Evolutionary conservation across 1,284 basidiomycete genomes (phyloP).

Genomic region (Boletus subluridellus): DNA sequence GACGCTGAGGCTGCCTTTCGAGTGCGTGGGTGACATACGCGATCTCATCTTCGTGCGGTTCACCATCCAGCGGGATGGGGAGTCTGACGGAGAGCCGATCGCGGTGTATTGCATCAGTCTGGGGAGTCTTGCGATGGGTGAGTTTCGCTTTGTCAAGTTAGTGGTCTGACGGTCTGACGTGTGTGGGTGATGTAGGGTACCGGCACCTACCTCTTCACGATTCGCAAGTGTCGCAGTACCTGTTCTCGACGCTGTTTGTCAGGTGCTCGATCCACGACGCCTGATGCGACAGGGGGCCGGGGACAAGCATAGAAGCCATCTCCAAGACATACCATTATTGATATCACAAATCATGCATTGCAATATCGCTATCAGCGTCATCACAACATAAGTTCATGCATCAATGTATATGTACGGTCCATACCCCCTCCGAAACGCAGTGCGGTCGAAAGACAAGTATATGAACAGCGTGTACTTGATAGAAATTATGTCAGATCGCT

Average conservation of each 20-base stretch:
- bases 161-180: conserved; percentile 1
- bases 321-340: neutral
- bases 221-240: conserved; percentile 72
- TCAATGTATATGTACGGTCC: neutral
- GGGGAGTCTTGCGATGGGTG: conserved; percentile 68
- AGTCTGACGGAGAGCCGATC: conserved; percentile 60
- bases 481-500: neutral
- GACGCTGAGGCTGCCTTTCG: conserved; percentile 64
- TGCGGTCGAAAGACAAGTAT: neutral
- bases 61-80: conserved; percentile 62
- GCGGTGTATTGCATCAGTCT: conserved; percentile 69
- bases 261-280: conserved; percentile 27
- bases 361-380: neutral
- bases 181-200: conserved; percentile 54
- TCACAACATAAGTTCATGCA: neutral
- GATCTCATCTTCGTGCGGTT: conserved; percentile 83
- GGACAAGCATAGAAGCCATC: neutral
- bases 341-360: neutral
- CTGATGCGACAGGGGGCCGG: neutral
- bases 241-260: conserved; percentile 89
- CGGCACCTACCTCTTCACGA: conserved; percentile 86
- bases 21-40: conserved; percentile 70
- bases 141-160: conserved; percentile 28
- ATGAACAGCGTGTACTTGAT: neutral
- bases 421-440: neutral